These are phyloP conservation scores for Neurospora pannonica DNA, from an alignment of 495 filamentous ascomycete species.

Conservation along the genomic window DNA sequence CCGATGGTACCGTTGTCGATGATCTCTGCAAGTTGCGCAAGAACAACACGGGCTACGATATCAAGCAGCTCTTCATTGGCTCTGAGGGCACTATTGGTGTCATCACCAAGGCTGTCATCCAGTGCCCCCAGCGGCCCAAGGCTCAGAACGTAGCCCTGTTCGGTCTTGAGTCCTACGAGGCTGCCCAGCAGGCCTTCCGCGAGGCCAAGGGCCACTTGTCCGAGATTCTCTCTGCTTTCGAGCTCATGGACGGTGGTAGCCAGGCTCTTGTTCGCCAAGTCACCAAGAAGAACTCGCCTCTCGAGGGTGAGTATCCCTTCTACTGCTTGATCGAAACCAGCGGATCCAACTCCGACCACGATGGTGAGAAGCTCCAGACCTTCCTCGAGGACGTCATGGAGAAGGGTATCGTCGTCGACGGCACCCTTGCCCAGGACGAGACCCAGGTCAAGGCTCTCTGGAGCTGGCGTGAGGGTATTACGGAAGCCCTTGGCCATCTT, in stretches of 20 bases:
- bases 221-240: conserved; percentile 94
- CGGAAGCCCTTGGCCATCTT: conserved; percentile 79
- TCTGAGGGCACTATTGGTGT: conserved; percentile 91
- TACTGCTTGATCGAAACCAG: conserved; percentile 96
- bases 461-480: conserved; percentile 88
- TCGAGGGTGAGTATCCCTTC: conserved; percentile 79
- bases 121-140: conserved; percentile 75
- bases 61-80: conserved; percentile 97
- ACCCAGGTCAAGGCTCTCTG: conserved; percentile 80
- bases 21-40: conserved; percentile 81
- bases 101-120: conserved; percentile 79
- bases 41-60: conserved; percentile 94
- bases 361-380: conserved; percentile 69
- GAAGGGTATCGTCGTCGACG: conserved; percentile 73
- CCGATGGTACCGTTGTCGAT: conserved; percentile 85
- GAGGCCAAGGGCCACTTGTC: conserved; percentile 83
- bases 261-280: conserved; percentile 67
- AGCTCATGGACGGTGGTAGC: conserved; percentile 82
- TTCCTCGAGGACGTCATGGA: conserved; percentile 91
- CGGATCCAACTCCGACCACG: conserved; percentile 88
- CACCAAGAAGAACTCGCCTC: conserved; percentile 64
- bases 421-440: conserved; percentile 83
- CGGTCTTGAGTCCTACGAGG: conserved; percentile 74
- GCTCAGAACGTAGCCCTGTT: conserved; percentile 89
- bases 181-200: conserved; percentile 70